Evolutionary conservation across 768 basidiomycete genomes (phyloP).

Genomic region (Termitomyces sp.): DNA sequence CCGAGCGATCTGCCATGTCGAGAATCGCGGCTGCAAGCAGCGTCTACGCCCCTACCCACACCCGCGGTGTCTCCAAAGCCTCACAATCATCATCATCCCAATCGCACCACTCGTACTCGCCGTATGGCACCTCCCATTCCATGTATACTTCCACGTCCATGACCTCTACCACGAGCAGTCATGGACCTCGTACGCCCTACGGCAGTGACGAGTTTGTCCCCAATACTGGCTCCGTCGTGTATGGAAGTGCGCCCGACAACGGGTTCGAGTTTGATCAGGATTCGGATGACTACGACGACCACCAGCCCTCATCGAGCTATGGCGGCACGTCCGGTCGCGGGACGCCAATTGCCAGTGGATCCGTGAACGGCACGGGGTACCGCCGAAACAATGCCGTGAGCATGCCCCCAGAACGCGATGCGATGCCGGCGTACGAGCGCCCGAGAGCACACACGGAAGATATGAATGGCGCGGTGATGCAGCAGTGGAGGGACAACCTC

Average conservation of each 20-base stretch:
- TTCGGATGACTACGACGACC: slow-evolving; percentile 74
- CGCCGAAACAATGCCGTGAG: slow-evolving; percentile 54
- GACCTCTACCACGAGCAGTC: slow-evolving; percentile 23
- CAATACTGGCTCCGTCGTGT: slow-evolving; percentile 19
- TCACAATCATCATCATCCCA: slow-evolving; percentile 12
- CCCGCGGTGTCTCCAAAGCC: slow-evolving; percentile 28
- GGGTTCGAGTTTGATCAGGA: slow-evolving; percentile 72
- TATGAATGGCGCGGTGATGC: slow-evolving; percentile 53
- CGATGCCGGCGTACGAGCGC: slow-evolving; percentile 40
- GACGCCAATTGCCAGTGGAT: slow-evolving; percentile 46
- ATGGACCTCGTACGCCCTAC: slow-evolving; percentile 27
- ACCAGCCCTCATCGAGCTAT: slow-evolving; percentile 41
- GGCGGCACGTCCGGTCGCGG: slow-evolving; percentile 57
- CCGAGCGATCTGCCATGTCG: slow-evolving; percentile 51
- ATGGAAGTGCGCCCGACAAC: slow-evolving; percentile 44
- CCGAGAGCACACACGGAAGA: slow-evolving; percentile 70
- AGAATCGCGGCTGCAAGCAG: slow-evolving; percentile 46
- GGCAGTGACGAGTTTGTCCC: slow-evolving; percentile 33
- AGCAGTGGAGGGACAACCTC: slow-evolving; percentile 56
- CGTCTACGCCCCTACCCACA: slow-evolving; percentile 33
- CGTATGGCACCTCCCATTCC: slow-evolving; percentile 21
- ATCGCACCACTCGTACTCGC: slow-evolving; percentile 10
- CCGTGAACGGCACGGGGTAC: slow-evolving; percentile 22
- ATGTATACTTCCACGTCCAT: slow-evolving; percentile 23
- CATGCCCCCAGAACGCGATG: slow-evolving; percentile 54